Conservation (phyloP, 306 rosid species). For the Spatholobus suberectus region DNA sequence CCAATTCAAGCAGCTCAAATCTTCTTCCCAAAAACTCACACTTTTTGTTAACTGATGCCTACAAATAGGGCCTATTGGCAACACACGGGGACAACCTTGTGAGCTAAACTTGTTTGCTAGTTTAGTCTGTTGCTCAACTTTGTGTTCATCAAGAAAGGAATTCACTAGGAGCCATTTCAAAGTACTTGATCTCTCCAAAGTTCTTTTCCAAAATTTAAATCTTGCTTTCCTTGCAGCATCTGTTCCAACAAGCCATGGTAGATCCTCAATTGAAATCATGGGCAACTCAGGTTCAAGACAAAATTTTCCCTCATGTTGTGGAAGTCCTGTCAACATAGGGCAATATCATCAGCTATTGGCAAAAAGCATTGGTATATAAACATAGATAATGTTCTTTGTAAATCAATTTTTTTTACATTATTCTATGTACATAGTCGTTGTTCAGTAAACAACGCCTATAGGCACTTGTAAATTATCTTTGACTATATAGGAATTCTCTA, state of each 20-base stretch:
- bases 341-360: background rate
- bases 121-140: conserved; percentile 14
- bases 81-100: conserved; percentile 30
- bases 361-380: background rate
- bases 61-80: conserved; percentile 60
- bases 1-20: conserved; percentile 71
- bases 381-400: background rate
- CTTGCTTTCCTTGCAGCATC: conserved; percentile 64
- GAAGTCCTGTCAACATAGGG: conserved; percentile 61
- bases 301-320: conserved; percentile 50
- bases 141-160: conserved; percentile 63
- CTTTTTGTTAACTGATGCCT: conserved; percentile 31
- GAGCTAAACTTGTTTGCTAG: background rate
- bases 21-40: conserved; percentile 81
- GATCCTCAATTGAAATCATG: conserved; percentile 57
- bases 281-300: conserved; percentile 55
- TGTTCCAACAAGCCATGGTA: conserved; percentile 91
- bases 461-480: too few relatives aligned
- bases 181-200: conserved; percentile 62
- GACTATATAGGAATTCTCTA: too few relatives aligned
- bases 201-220: conserved; percentile 80
- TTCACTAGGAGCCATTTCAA: conserved; percentile 72
- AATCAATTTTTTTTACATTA: background rate
- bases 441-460: too few relatives aligned
- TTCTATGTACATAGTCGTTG: background rate